Base-by-base conservation (phyloP, 1,284 basidiomycete species). In the Ceratorhiza oryzae-sativae region DNA sequence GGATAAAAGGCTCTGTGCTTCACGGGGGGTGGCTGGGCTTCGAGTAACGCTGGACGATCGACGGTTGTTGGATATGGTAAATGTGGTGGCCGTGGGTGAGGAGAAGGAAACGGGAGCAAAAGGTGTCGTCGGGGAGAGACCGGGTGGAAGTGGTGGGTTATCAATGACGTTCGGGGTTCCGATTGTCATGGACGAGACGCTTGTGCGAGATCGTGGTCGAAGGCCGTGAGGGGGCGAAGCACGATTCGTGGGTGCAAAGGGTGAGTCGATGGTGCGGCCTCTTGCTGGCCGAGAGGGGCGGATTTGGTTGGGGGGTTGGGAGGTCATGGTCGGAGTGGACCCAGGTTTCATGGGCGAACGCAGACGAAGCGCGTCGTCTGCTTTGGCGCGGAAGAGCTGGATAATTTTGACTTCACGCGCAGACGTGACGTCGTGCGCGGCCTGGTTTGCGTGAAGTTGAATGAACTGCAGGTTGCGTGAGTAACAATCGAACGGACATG, bases 361-460 rank as follows among this genome's bases (percentile, higher is more conserved):
- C 9, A 67, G 49, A 92, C 91, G n/a, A 86, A 91, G 77, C 91
- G 92, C 76, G 78, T 82, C 34, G 80, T 93, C 71, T 85, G 91
- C 77, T 77, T 90, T 18, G 83, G 82, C 41, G 82, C 84, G 48
- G 85, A 85, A 74, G 84, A 81, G 73, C 80, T 92, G 13, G 77
- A 81, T 25, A 90, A 67, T 67, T 41, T 67, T 67, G 32, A 67
- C 32, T 20, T 67, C 63, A 10, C 63, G 63, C 8, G 63, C 34
- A 6, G 63, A 67, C 10, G 63, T 49, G 6, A 34, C 36, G 49
- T 41, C 63, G 34, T 67, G 32, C 10, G 49, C 63, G 36, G 63
- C 34, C 55, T 67, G 63, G 23, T 30, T 32, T 4, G 49, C 63
- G 34, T 67, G 63, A 1, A 67, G 30, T 42, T 67, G 48, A 42